Evolutionary conservation across 768 basidiomycete genomes (phyloP), one percentile per base, ranked within the genome.

Genomic region (Podaxis rugospora): DNA sequence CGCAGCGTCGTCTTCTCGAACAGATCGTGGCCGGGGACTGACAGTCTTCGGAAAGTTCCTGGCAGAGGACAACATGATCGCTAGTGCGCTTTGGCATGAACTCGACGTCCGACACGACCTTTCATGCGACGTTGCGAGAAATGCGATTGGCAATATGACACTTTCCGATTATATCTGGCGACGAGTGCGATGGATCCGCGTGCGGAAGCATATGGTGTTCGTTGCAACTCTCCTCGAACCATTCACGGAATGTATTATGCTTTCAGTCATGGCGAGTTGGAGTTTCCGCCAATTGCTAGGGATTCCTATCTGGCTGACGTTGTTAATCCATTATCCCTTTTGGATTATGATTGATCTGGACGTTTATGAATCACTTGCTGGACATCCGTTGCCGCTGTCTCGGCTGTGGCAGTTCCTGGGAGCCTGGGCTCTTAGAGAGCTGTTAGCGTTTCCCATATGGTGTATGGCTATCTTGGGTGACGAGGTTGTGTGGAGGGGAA

Each of bases 41-140:
- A 79, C 84, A 6, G 88, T 85, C 0, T 98, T 98, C 64, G 89
- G 88, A 0, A 85, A 88, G 11, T 98, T 89, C 74, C 82, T 98
- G 46, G 96, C 97, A 0, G 97, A 99, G 74, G 97, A 99, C 76
- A 98, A 98, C 75, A 96, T 93, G 92, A 96, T 99, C 60, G 97
- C 88, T 16, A 79, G 85, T 51, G 85, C 92, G 1, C 76, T 99
- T 11, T 98, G 95, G 97, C 93, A 98, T 70, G 93, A 98, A 71
- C 80, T 98, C 2, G 88, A 85, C 37, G 78, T 93, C 37, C 83
- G 91, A 50, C 97, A 99, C 69, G 89, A 93, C 60, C 80, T 98
- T 62, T 95, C 94, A 0, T 89, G 86, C 69, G 96, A 98, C 69
- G 86, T 96, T 57, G 95, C 90, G 1, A 83, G 86, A 49, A 97